Evolutionary conservation across 2,329 filamentous ascomycete species (phyloP).

Genomic region (Colletotrichum sp.): DNA sequence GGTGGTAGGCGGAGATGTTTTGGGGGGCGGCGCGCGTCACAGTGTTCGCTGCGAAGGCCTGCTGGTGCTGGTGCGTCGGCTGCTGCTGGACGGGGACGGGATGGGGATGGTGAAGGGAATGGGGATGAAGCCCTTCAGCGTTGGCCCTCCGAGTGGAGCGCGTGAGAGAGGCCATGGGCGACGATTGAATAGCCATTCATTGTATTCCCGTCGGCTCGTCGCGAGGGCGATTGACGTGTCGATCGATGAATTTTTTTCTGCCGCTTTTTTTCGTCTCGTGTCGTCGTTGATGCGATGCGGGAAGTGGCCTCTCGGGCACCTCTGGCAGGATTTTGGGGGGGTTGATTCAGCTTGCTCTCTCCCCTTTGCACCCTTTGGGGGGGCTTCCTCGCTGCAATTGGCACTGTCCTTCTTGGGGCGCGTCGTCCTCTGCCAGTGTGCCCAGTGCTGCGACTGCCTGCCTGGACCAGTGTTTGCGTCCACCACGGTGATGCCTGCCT

Average conservation of each 20-base stretch:
- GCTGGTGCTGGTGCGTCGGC: slow-evolving; percentile 19
- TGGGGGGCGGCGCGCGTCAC: slow-evolving; percentile 32
- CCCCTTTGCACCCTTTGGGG: not conserved
- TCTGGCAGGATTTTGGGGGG: not conserved
- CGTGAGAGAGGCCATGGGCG: slow-evolving; percentile 57
- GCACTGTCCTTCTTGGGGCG: not conserved
- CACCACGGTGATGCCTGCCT: slow-evolving; percentile 6
- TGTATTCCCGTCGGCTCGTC: slow-evolving; percentile 20
- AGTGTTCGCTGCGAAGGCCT: slow-evolving; percentile 31
- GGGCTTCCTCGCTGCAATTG: not conserved
- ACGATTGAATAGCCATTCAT: slow-evolving; percentile 31
- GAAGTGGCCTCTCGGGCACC: not conserved
- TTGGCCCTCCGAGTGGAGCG: slow-evolving; percentile 51
- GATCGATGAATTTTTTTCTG: slow-evolving; percentile 3
- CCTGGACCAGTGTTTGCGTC: slow-evolving; percentile 5
- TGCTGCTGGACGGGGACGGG: slow-evolving; percentile 20
- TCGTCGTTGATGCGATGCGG: slow-evolving; percentile 20
- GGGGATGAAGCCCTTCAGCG: slow-evolving; percentile 44
- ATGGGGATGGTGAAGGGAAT: slow-evolving; percentile 24
- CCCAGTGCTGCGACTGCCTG: not conserved
- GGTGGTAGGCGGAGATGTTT: slow-evolving; percentile 35
- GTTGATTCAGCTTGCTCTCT: not conserved
- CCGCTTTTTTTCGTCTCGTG: not conserved
- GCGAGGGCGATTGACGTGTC: slow-evolving; percentile 14
- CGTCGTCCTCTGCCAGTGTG: not conserved